phyloP scores from a whole-genome alignment of 2,329 filamentous ascomycete species.

The Fusarium chuoi region DNA sequence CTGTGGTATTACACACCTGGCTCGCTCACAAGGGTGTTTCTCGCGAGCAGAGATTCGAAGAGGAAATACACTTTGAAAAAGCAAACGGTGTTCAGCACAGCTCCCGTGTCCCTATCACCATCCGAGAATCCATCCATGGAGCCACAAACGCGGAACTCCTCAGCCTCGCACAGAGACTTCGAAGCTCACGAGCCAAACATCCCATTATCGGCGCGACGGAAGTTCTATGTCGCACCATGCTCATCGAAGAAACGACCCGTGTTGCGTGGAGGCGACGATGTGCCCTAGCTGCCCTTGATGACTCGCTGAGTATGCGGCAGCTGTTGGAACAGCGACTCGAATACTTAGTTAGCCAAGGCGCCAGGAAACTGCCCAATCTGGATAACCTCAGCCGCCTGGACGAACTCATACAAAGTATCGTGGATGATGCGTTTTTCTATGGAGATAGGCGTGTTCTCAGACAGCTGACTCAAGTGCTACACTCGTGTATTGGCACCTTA shows the following conservation, averaged over 20 bases:
- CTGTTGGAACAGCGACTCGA: neutral
- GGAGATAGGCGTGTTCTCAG: neutral
- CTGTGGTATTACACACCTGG: neutral
- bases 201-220: conserved; percentile 4
- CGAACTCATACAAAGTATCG: neutral
- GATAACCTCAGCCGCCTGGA: neutral
- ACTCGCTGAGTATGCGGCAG: neutral
- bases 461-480: neutral
- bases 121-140: conserved; percentile 12
- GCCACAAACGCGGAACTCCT: conserved; percentile 25
- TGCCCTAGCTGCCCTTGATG: neutral
- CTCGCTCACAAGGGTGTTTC: neutral
- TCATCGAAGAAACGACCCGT: neutral
- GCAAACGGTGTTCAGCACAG: neutral
- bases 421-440: neutral
- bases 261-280: neutral
- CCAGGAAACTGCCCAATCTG: neutral
- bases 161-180: conserved; percentile 15
- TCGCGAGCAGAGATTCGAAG: neutral
- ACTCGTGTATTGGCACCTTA: neutral
- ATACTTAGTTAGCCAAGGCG: neutral
- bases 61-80: conserved; percentile 11
- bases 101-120: conserved; percentile 7
- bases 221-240: conserved; percentile 4
- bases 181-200: neutral